Evolutionary conservation across 2,329 filamentous ascomycete genomes (phyloP).

Genomic region (Epichloe sibirici): DNA sequence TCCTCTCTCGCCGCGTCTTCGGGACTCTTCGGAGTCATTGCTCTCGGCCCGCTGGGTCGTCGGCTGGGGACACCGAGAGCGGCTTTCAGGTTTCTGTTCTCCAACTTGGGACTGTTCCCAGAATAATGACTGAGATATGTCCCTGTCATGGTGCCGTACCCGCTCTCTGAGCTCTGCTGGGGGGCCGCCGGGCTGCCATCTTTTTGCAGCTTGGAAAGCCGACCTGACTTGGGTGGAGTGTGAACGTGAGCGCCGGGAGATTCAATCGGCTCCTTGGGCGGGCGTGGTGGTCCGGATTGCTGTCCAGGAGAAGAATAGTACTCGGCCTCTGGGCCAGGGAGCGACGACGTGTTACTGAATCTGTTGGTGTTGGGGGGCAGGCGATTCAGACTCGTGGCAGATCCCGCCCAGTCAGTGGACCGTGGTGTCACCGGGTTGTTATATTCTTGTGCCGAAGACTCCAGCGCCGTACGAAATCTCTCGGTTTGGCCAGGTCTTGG

Average conservation of each 20-base stretch:
- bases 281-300: conserved; percentile 39
- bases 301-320: conserved; percentile 34
- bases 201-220: conserved; percentile 35
- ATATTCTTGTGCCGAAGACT: conserved; percentile 60
- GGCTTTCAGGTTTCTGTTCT: conserved; percentile 45
- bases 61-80: conserved; percentile 39
- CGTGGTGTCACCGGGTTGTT: conserved; percentile 46
- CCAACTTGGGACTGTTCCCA: conserved; percentile 41
- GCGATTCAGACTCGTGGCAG: conserved; percentile 44
- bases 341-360: conserved; percentile 33
- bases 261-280: conserved; percentile 51
- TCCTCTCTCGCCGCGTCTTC: conserved; percentile 34
- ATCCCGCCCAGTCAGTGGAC: conserved; percentile 51
- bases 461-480: conserved; percentile 60
- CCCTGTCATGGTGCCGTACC: conserved; percentile 36
- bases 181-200: conserved; percentile 45
- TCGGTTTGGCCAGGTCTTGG: conserved; percentile 62
- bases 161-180: conserved; percentile 43
- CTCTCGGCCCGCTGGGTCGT: conserved; percentile 44
- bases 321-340: conserved; percentile 23
- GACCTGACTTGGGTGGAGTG: conserved; percentile 34
- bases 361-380: conserved; percentile 35
- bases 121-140: conserved; percentile 38
- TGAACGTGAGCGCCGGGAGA: conserved; percentile 23
- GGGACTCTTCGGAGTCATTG: conserved; percentile 46